Base-by-base conservation (phyloP, 148 eudicot species). In the Linanthus parryae region DNA sequence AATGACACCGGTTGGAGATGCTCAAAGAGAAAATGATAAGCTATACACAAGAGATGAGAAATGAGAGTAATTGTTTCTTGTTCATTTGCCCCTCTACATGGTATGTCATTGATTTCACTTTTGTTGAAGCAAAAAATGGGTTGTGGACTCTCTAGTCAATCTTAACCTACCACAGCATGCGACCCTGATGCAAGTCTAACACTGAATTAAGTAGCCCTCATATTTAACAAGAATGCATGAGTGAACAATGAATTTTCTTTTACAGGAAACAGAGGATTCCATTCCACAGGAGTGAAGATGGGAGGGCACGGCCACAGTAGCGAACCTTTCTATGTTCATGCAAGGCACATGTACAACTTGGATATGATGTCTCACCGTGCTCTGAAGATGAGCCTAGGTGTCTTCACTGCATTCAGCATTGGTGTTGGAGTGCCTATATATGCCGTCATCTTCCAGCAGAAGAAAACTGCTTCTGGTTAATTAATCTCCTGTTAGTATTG, bases 271-370 rank as follows among this genome's bases (percentile, higher is more conserved):
- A 63, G 83, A 61, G 80, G 74, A 51, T 52, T 94, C 64, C 96
- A 94, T 68, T 80, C 95, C 7, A 94, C 86, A 43, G 79, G 84
- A 7, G 65, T 65, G 58, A 94, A 88, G 73, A 84, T 64, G 67
- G 83, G 84, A 95, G 88, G 94, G 10, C 83, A 79, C 9, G 90
- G 82, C 49, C 83, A 80, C 11, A 53, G 20, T 78, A 82, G 80
- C 46, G 95, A 84, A 46, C 88, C 88, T 27, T 78, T 27, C 54
- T 94, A 88, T 65, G 50, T 88, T 26, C 96, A 88, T 40, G 94
- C 96, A 5, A 88, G 78, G 76, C 96, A 88, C 85, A 94, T 88
- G 96, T 88, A 94, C 80, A 94, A 94, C 82, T 74, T 94, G 71
- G 96, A 94, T 73, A 76, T 78, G 86, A 82, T 88, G 96, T 84